Evolutionary conservation across 306 rosid genomes (phyloP).

Genomic region (Datisca glomerata): DNA sequence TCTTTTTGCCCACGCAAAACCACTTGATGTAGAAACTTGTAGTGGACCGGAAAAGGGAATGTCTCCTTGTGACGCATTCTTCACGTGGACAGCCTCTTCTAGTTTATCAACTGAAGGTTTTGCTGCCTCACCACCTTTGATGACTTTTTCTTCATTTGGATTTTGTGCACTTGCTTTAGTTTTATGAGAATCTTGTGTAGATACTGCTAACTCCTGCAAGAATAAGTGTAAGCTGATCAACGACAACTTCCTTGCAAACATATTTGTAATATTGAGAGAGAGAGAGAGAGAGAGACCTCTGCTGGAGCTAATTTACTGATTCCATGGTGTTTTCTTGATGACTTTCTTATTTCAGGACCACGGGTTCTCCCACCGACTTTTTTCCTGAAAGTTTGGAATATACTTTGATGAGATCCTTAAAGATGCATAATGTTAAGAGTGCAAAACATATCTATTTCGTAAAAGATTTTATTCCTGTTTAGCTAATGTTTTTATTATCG

Average conservation of each 20-base stretch:
- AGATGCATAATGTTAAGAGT: too few species aligned
- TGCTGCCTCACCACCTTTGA: constrained; percentile 23
- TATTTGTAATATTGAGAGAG: constrained; percentile 8
- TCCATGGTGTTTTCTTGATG: constrained; percentile 64
- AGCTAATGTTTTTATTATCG: not conserved
- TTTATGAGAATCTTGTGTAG: constrained; percentile 28
- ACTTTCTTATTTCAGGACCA: constrained; percentile 59
- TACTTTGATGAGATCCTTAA: not conserved
- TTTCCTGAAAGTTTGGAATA: constrained; percentile 51
- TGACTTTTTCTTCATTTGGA: constrained; percentile 33
- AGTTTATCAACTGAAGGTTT: constrained; percentile 37
- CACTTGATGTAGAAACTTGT: constrained; percentile 92
- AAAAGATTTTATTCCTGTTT: too few species aligned
- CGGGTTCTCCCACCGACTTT: constrained; percentile 58
- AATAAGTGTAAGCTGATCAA: constrained; percentile 10
- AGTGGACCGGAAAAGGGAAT: constrained; percentile 77
- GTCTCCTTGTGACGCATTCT: constrained; percentile 80
- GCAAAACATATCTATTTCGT: too few species aligned
- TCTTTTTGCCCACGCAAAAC: constrained; percentile 98
- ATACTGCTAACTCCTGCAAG: constrained; percentile 45
- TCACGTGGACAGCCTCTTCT: constrained; percentile 57
- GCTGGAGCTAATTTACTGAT: constrained; percentile 65
- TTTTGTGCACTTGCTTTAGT: constrained; percentile 23
- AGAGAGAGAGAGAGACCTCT: constrained; percentile 33
- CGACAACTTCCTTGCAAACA: constrained; percentile 4